These are phyloP conservation scores for Ceratobasidium sp. DNA, from an alignment of 1,284 basidiomycete genomes.

Conservation along the genomic window DNA sequence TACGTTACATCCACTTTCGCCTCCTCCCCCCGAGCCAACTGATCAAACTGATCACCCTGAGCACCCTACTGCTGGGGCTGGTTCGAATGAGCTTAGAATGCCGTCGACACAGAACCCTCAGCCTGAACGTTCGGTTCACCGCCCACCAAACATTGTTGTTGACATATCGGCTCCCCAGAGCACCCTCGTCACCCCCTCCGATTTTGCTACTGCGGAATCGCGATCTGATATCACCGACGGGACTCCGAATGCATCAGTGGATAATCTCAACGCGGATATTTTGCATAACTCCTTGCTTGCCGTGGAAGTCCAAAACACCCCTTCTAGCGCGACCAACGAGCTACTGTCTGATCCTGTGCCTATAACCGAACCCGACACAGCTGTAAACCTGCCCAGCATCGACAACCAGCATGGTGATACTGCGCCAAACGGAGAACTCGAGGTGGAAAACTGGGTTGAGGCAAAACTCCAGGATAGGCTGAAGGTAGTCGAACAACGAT, in stretches of 20 bases:
- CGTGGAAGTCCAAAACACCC: constrained; percentile 12
- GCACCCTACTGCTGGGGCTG: background rate
- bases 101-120: constrained; percentile 1
- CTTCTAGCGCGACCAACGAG: constrained; percentile 13
- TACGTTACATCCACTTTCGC: constrained; percentile 54
- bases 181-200: constrained; percentile 34
- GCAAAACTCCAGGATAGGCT: constrained; percentile 67
- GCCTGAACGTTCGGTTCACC: background rate
- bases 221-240: constrained; percentile 41
- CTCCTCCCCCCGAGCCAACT: constrained; percentile 50
- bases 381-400: too few species aligned
- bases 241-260: constrained; percentile 10
- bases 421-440: constrained; percentile 13
- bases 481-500: constrained; percentile 75
- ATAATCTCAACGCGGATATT: constrained; percentile 5
- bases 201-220: constrained; percentile 44
- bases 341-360: background rate
- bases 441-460: constrained; percentile 60
- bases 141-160: constrained; percentile 34
- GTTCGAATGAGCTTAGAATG: background rate
- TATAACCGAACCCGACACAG: background rate
- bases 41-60: background rate
- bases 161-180: constrained; percentile 39
- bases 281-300: background rate
- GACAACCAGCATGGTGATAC: background rate